phyloP scores from a whole-genome alignment of 345 rosid genomes.

The Boechera divaricarpa region DNA sequence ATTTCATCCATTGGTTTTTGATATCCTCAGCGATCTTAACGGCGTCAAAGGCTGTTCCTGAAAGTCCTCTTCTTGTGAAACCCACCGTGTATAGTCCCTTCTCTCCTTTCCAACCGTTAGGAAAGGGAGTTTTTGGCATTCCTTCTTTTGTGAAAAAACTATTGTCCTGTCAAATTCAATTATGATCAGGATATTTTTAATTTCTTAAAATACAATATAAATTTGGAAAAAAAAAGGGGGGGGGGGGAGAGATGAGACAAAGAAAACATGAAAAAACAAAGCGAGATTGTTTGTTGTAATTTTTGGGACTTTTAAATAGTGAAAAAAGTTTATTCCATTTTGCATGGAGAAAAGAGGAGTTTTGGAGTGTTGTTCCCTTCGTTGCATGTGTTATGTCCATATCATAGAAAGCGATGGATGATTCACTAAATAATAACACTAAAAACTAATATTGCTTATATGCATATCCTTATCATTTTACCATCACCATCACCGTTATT shows the following conservation, averaged over 20 bases:
- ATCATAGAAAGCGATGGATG: constrained; percentile 44
- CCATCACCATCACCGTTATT: constrained; percentile 42
- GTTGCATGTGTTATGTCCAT: constrained; percentile 37
- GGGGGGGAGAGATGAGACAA: background rate
- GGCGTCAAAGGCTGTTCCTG: constrained; percentile 80
- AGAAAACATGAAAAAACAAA: constrained; percentile 13
- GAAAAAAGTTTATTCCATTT: constrained; percentile 37
- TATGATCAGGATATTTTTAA: background rate
- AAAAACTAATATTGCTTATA: constrained; percentile 18
- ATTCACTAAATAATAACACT: constrained; percentile 36
- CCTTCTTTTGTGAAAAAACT: constrained; percentile 84
- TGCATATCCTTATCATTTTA: constrained; percentile 29
- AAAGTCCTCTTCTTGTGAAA: constrained; percentile 82
- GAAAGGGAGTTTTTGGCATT: constrained; percentile 84
- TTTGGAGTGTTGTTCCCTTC: constrained; percentile 44
- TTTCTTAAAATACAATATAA: background rate
- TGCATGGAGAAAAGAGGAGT: constrained; percentile 50
- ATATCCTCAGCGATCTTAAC: constrained; percentile 70
- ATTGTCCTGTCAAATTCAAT: constrained; percentile 50
- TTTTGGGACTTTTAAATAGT: constrained; percentile 22
- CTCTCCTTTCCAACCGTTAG: constrained; percentile 87
- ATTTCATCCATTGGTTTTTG: constrained; percentile 58
- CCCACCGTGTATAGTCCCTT: constrained; percentile 88
- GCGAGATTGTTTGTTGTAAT: background rate
- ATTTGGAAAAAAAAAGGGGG: too few relatives aligned